Evolutionary conservation across 192 early-diverging fungal species (phyloP), one percentile per base, ranked within the genome.

Genomic region (Umbelopsis isabellina): DNA sequence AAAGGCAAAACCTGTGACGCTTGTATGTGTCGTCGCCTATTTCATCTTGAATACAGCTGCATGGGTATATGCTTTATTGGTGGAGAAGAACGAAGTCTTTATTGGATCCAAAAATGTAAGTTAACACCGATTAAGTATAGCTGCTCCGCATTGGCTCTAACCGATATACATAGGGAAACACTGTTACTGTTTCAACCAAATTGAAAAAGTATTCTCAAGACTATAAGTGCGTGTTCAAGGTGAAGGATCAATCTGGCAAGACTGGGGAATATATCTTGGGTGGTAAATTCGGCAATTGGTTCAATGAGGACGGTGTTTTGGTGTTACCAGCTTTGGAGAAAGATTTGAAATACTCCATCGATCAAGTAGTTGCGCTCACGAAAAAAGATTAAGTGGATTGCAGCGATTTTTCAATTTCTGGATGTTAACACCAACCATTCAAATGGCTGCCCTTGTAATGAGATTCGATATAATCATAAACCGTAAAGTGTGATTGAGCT

Each of bases 51-150:
- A 86, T 23, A 69, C 27, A 23, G 67, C 89, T 33, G 79, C 84
- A 69, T 80, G 86, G 50, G 71, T 78, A 23, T 90, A 92, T 72
- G 78, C 82, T 22, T 87, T 82, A 41, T 67, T 84, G 33, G 79
- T 89, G 68, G 89, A 91, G 78, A 89, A 89, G 66, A 77, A 90
- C 66, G 88, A 83, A 67, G 71, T 92, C 47, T 93, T 90, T 82
- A 75, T 85, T 44, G 89, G 89, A 33, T 81, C 81, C 68, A 88
- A 86, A 72, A 82, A 83, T 20, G 73, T 72, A 21, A 49, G 73
- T 22, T 30, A 77, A 65, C 72, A 50, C 73, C 21, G 51, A 12
- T 53, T 27, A 23, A 1, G 5, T 12, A 23, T n/a, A 22, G 23
- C 1, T 4, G 1, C n/a, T 0, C 4, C 12, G 3, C 21, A 2